A percentile compares a stretch with the other conserved stretches of the same genome.
phyloP scores from a whole-genome alignment of 73 alveolate genomes.

The Tetrahymena borealis region DNA sequence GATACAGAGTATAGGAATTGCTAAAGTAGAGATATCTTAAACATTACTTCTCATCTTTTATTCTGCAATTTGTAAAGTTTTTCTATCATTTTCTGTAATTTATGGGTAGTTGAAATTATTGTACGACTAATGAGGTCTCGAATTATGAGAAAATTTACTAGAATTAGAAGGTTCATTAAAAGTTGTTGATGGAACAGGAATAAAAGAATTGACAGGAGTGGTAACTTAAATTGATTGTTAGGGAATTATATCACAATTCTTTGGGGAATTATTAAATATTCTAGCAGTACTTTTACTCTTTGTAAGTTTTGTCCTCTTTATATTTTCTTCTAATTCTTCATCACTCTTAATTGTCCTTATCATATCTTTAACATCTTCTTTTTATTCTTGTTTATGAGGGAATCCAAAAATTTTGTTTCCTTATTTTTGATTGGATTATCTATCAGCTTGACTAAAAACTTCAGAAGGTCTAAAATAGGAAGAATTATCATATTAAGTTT shows the following conservation, averaged over 20 bases:
- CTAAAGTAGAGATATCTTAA: background rate
- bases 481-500: background rate
- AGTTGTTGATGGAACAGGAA: background rate
- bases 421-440: no score
- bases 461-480: background rate
- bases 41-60: background rate
- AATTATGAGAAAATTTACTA: background rate
- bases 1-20: background rate
- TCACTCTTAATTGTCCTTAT: background rate
- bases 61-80: background rate
- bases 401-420: no score
- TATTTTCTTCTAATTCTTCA: background rate
- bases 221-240: background rate
- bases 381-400: background rate
- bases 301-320: background rate
- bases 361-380: background rate
- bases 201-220: no score
- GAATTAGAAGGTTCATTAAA: background rate
- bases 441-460: background rate
- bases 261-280: background rate
- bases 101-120: background rate
- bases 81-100: background rate
- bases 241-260: background rate
- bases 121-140: background rate
- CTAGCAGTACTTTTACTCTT: background rate